Percentiles rank a stretch among this genome's conserved stretches.
Conservation (phyloP, 2,329 filamentous ascomycete species). For the Zelopaecilomyces penicillatus region DNA sequence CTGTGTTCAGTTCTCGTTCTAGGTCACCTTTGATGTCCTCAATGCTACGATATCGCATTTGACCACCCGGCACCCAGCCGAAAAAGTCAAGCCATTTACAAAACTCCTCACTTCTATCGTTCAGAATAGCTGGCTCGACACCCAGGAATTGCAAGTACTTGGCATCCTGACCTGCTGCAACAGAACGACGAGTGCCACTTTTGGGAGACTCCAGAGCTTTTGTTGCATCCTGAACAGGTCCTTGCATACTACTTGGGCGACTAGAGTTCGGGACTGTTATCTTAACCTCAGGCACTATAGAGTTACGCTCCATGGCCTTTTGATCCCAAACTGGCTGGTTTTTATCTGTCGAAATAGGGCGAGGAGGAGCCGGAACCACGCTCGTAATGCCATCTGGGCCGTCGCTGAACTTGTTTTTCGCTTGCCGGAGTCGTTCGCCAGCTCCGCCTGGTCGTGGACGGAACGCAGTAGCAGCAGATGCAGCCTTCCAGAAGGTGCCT, state of each 20-base stretch:
- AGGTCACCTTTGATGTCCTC: constrained; percentile 77
- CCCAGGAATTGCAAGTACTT: constrained; percentile 72
- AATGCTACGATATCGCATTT: constrained; percentile 65
- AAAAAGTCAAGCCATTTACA: constrained; percentile 77
- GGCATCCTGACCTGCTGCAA: constrained; percentile 63
- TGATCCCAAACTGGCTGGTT: constrained; percentile 16
- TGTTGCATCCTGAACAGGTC: constrained; percentile 19
- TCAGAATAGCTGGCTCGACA: constrained; percentile 67
- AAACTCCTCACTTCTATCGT: constrained; percentile 70
- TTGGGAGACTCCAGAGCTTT: constrained; percentile 23
- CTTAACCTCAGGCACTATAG: constrained; percentile 49
- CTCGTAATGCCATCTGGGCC: constrained; percentile 84
- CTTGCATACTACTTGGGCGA: constrained; percentile 32
- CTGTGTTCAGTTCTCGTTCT: constrained; percentile 78
- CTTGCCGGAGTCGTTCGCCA: constrained; percentile 64
- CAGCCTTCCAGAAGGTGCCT: constrained; percentile 68
- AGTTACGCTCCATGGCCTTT: constrained; percentile 25
- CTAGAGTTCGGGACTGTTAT: constrained; percentile 41
- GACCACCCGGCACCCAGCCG: constrained; percentile 72
- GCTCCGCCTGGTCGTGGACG: constrained; percentile 84
- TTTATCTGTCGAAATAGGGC: constrained; percentile 32
- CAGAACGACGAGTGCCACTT: constrained; percentile 45
- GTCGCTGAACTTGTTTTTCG: constrained; percentile 48
- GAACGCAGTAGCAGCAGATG: constrained; percentile 51
- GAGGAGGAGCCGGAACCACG: constrained; percentile 71